Base-by-base conservation (phyloP, 345 rosid species). In the Eucalyptus cloeziana region DNA sequence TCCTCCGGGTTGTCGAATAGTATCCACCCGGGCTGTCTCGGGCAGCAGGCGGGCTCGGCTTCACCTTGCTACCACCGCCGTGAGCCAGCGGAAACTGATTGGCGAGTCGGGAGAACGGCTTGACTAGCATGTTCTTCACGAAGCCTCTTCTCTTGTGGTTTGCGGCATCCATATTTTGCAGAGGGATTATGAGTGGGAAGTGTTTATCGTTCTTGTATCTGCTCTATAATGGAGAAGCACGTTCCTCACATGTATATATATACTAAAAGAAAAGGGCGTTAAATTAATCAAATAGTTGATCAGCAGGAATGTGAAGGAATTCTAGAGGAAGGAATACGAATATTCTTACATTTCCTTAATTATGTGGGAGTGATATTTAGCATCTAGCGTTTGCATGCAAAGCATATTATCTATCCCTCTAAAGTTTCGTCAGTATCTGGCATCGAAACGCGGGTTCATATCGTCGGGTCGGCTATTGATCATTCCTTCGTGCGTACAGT, bases 121-220 rank as follows among this genome's bases (percentile, higher is more conserved):
- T 89, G 86, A 83, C 91, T 24, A 91, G 60, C 89, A 88, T 94
- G 85, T 88, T 85, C 87, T 87, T 93, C 50, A 90, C 24, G 31
- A 88, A 86, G 86, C 91, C 91, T 33, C 67, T 89, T 88, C 89
- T 89, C 91, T 89, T 91, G 67, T 76, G 21, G 81, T 6, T 11
- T 76, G 47, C 85, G 4, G 85, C 44, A 21, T 76, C 85, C 85
- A 76, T 76, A 9, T 76, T 30, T 62, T 40, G 47, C 85, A 21
- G 47, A 40, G 47, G 7, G 87, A 79, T 50, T 85, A n/a, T 7
- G 7, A 47, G 60, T 19, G 88, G 62, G 69, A 27, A 4, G 58
- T 22, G 50, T 47, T 30, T 40, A 43, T 62, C 76, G 50, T 49
- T 49, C 44, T 45, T 49, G 25, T 62, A 43, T 85, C 54, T 47